These are phyloP conservation scores for Apiospora aurea DNA, from an alignment of 2,329 filamentous ascomycete species.

Conservation along the genomic window DNA sequence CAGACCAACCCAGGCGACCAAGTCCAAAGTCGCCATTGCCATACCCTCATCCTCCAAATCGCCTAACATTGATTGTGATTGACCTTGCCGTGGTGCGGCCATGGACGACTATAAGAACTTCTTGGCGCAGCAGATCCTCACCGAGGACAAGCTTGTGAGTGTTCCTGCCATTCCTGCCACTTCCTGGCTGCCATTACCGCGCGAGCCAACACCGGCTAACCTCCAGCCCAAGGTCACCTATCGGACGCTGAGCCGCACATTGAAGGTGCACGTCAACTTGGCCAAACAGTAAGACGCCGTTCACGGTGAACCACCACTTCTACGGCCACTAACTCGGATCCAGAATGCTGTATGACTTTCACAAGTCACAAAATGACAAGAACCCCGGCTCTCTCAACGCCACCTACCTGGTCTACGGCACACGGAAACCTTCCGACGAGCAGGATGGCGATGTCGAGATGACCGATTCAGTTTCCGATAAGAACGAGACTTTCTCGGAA, in stretches of 20 bases:
- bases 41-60: background rate
- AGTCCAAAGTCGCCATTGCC: background rate
- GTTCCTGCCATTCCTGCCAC: too few species aligned
- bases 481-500: conserved; percentile 54
- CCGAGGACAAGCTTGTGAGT: conserved; percentile 75
- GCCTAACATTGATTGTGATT: background rate
- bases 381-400: conserved; percentile 81
- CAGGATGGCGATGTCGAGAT: conserved; percentile 74
- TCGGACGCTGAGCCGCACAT: conserved; percentile 79
- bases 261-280: conserved; percentile 83
- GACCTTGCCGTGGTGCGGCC: background rate
- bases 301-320: background rate
- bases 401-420: conserved; percentile 87
- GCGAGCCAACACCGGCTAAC: background rate
- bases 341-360: conserved; percentile 88
- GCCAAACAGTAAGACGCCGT: conserved; percentile 78
- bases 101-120: conserved; percentile 74
- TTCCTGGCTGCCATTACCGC: background rate
- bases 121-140: conserved; percentile 77
- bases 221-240: conserved; percentile 75
- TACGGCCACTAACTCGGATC: conserved; percentile 16
- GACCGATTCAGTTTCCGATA: conserved; percentile 68
- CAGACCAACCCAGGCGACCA: background rate
- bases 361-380: conserved; percentile 78
- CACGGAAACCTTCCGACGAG: conserved; percentile 53